These are phyloP conservation scores for Liquidambar formosana DNA, from an alignment of 164 flowering plant species.

Conservation along the genomic window DNA sequence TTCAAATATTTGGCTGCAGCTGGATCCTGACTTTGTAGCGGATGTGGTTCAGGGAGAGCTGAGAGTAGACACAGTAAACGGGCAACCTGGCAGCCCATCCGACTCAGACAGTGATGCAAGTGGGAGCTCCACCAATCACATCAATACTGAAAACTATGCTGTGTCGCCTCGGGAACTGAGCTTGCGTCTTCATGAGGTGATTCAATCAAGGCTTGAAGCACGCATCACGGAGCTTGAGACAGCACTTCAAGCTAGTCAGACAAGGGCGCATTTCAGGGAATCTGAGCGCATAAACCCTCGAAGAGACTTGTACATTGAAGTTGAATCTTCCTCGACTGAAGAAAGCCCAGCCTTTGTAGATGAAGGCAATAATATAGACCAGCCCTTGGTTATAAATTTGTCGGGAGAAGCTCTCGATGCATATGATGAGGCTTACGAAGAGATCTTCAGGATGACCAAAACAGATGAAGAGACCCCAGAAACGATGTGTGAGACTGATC, in stretches of 20 bases:
- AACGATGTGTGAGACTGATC: constrained; percentile 5
- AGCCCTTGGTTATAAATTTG: constrained; percentile 46
- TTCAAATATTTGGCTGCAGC: constrained; percentile 9
- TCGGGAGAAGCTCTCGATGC: constrained; percentile 54
- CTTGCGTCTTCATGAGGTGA: constrained; percentile 66
- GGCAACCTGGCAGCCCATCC: neutral
- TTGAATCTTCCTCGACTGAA: constrained; percentile 25
- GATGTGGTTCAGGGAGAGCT: constrained; percentile 23
- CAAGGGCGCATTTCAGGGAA: constrained; percentile 30
- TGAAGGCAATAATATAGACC: constrained; percentile 16
- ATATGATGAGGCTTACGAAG: constrained; percentile 48
- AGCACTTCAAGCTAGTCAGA: constrained; percentile 51
- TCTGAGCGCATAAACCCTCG: constrained; percentile 18
- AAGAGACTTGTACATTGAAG: constrained; percentile 27
- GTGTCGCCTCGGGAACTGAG: constrained; percentile 72
- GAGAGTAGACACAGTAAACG: constrained; percentile 7
- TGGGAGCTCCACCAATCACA: constrained; percentile 15
- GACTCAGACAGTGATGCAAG: constrained; percentile 21
- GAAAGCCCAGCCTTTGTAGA: constrained; percentile 28
- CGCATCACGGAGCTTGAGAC: constrained; percentile 68
- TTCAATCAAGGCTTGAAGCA: constrained; percentile 65
- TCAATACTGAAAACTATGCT: constrained; percentile 27
- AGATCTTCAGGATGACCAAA: constrained; percentile 28
- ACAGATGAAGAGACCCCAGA: constrained; percentile 31
- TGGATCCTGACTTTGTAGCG: constrained; percentile 15